These are phyloP conservation scores for Globisporangium splendens DNA, from an alignment of 352 stramenopile genomes.

Conservation along the genomic window DNA sequence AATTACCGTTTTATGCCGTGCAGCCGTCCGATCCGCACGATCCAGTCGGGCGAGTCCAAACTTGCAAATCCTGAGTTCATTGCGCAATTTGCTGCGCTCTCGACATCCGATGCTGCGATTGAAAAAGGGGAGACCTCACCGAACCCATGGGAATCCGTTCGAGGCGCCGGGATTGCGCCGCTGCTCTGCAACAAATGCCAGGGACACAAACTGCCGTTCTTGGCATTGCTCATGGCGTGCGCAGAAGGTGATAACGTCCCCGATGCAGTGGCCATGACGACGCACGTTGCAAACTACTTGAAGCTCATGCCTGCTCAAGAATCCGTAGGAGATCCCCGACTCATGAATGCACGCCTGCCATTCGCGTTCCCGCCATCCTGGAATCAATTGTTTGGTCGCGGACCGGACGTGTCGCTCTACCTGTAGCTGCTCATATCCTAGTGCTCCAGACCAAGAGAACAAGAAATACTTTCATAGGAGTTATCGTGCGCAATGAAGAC, in stretches of 20 bases:
- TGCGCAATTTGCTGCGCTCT: constrained; percentile 32
- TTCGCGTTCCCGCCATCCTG: constrained; percentile 57
- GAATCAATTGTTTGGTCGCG: constrained; percentile 62
- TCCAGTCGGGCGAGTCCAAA: constrained; percentile 30
- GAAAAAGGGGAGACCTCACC: background rate
- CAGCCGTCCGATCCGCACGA: constrained; percentile 57
- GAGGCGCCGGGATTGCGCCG: constrained; percentile 56
- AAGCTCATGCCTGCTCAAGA: constrained; percentile 11
- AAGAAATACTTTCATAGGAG: no score
- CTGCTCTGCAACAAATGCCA: constrained; percentile 42
- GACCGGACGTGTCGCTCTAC: constrained; percentile 49
- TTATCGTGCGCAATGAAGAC: no score
- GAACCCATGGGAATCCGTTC: constrained; percentile 35
- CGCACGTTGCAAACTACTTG: constrained; percentile 48
- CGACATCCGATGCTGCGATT: constrained; percentile 4
- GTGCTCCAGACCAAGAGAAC: no score
- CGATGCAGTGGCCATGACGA: constrained; percentile 53
- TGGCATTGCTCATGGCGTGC: constrained; percentile 66
- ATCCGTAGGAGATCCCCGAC: background rate
- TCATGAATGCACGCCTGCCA: constrained; percentile 12
- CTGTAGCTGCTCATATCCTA: constrained; percentile 25
- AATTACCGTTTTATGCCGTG: background rate
- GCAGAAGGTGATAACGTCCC: constrained; percentile 81
- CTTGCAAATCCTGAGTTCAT: constrained; percentile 34
- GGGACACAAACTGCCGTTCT: constrained; percentile 31